These are phyloP conservation scores for Lepidium didymum DNA, from an alignment of 345 rosid species.

Conservation along the genomic window DNA sequence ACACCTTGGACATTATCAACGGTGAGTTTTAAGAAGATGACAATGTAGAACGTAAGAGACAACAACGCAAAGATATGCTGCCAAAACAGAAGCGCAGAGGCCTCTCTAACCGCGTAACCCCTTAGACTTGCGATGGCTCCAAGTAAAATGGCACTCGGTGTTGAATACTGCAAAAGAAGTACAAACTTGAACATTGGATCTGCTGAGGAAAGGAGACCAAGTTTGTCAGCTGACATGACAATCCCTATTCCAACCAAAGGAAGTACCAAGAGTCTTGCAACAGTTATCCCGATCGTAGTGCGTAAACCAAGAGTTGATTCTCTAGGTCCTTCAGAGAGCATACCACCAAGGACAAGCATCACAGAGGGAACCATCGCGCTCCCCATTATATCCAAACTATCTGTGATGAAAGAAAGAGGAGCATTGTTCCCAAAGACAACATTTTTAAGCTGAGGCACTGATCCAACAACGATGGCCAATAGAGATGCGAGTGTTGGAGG, in stretches of 20 bases:
- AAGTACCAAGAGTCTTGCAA: conserved; percentile 85
- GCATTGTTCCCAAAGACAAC: conserved; percentile 73
- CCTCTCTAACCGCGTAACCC: conserved; percentile 78
- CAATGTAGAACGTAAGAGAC: conserved; percentile 65
- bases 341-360: conserved; percentile 94
- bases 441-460: conserved; percentile 64
- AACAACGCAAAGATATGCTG: conserved; percentile 73
- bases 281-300: conserved; percentile 60
- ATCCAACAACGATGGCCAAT: conserved; percentile 69
- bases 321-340: conserved; percentile 90
- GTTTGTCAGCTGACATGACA: conserved; percentile 47
- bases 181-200: conserved; percentile 80
- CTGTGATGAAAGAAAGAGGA: conserved; percentile 72
- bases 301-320: conserved; percentile 72
- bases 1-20: conserved; percentile 15
- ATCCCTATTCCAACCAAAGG: conserved; percentile 76
- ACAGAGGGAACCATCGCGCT: conserved; percentile 95
- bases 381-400: conserved; percentile 75
- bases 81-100: conserved; percentile 93
- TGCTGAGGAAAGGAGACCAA: conserved; percentile 41
- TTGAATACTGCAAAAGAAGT: conserved; percentile 80
- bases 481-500: conserved; percentile 90
- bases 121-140: conserved; percentile 93
- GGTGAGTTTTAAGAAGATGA: conserved; percentile 61
- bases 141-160: conserved; percentile 85